Evolutionary conservation across 345 rosid species (phyloP), one percentile per base, ranked within the genome.

Genomic region (Eucalyptus curtisii): DNA sequence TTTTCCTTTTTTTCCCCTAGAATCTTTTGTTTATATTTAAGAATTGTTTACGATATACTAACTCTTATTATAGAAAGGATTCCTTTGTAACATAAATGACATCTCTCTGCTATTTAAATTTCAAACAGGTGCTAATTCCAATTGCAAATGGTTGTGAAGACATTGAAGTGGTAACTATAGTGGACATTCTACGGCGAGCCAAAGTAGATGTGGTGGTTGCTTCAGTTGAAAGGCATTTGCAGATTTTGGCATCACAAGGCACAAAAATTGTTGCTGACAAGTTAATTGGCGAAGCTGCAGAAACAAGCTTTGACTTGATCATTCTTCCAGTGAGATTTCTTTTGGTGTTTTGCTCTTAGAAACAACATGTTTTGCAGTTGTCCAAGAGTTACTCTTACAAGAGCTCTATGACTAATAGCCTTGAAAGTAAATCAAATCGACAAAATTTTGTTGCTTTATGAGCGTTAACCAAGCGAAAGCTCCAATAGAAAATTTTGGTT

Each of bases 71-170:
- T 20, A 53, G 61, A 24, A 40, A 81, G 25, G 49, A 20, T 81
- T 86, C 30, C 19, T 25, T 7, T 57, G 37, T 80, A 47, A 57
- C 52, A 49, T 82, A 84, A 2, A n/a, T 44, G 89, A 87, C 64
- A 71, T 88, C 42, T 88, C 86, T 88, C 53, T 88, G 79, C 49
- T 50, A 48, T 61, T 90, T 82, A 48, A 88, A 88, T 89, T 89
- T 89, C 53, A 25, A 49, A 66, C 94, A 97, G 98, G 97, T 96
- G 90, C 98, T 97, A 47, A 88, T 97, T 90, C 97, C 99, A 25
- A 93, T 95, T 90, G 98, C 99, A 90, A 96, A 96, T 88, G 99
- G 98, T 64, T 96, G 95, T 88, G 97, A 96, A 91, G 98, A 90
- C 90, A 91, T 95, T 90, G 99, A 96, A 93, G 89, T 95, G 88